Conservation (phyloP, 2,329 filamentous ascomycete species). For the Huntiella savannae region DNA sequence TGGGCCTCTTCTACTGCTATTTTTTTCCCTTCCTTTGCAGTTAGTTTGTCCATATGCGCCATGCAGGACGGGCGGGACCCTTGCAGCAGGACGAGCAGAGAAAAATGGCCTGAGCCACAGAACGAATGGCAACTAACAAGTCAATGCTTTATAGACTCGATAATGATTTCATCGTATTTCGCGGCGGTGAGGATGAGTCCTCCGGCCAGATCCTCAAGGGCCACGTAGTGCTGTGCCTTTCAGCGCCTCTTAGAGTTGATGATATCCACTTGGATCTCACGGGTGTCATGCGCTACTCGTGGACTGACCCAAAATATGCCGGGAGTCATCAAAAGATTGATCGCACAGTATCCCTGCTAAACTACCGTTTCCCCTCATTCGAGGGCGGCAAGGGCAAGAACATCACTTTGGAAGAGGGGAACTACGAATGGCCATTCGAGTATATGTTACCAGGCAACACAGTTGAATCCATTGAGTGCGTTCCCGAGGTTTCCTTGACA, state of each 20-base stretch:
- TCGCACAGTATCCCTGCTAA: constrained; percentile 39
- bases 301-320: constrained; percentile 7
- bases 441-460: constrained; percentile 50
- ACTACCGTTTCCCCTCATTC: constrained; percentile 52
- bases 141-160: constrained; percentile 37
- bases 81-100: too few species aligned
- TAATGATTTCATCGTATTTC: constrained; percentile 61
- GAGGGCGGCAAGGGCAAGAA: constrained; percentile 36
- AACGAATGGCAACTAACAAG: too few species aligned
- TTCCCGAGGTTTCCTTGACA: constrained; percentile 68
- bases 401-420: constrained; percentile 46
- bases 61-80: too few species aligned
- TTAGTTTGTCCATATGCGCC: too few species aligned
- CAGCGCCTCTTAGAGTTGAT: constrained; percentile 49
- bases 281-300: constrained; percentile 43
- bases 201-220: constrained; percentile 58
- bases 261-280: constrained; percentile 54
- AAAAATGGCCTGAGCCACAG: too few species aligned
- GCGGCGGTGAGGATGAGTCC: constrained; percentile 56
- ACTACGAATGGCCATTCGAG: constrained; percentile 73
- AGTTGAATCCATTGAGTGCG: constrained; percentile 78
- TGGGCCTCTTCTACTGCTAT: too few species aligned
- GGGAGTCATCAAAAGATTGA: constrained; percentile 32
- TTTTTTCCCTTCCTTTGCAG: too few species aligned
- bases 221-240: constrained; percentile 53